Evolutionary conservation across 768 basidiomycete species (phyloP), one percentile per base, ranked within the genome.

Genomic region (Russula earlei): DNA sequence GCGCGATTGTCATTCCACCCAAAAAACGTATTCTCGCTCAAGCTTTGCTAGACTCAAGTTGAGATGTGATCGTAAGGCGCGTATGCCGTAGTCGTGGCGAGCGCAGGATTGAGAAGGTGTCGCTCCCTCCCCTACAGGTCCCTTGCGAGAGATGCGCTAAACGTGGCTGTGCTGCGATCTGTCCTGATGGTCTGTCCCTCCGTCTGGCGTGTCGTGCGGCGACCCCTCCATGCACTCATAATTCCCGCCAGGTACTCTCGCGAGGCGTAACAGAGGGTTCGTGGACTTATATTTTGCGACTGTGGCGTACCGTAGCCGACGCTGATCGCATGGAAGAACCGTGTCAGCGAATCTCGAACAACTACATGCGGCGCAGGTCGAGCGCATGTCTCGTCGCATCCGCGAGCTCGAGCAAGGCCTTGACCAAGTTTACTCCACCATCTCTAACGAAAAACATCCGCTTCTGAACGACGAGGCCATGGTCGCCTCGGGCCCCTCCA

Each of bases 121-220:
- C n/a, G n/a, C 19, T 9, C 14, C 9, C 3, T 8, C 14, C 17
- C 22, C 4, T 12, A 17, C 62, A 88, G 85, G 75, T 87, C 33
- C 87, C 87, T 11, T 90, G 87, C 69, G 83, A 84, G 68, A 87
- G 81, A 66, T 90, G 87, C 65, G 78, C 79, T 22, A 83, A 83
- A 55, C 75, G 86, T 64, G 87, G 87, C 33, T 89, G 85, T 64
- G 80, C 79, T 22, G 72, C 80, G 17, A 84, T 89, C 54, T 90
- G 87, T 69, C 87, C 87, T n/a, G 80, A 83, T 54, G 87, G 87
- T 83, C 61, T 43, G 60, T 52, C 22, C 7, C 47, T 8, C 12
- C 1, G 10, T 15, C 49, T 57, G n/a, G n/a, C n/a, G n/a, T n/a
- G 12, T 27, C 36, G 14, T 34, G 19, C n/a, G 5, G n/a, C 19